Base-by-base conservation (phyloP, 169 alveolate species). In the Sarcocystis neurona region DNA sequence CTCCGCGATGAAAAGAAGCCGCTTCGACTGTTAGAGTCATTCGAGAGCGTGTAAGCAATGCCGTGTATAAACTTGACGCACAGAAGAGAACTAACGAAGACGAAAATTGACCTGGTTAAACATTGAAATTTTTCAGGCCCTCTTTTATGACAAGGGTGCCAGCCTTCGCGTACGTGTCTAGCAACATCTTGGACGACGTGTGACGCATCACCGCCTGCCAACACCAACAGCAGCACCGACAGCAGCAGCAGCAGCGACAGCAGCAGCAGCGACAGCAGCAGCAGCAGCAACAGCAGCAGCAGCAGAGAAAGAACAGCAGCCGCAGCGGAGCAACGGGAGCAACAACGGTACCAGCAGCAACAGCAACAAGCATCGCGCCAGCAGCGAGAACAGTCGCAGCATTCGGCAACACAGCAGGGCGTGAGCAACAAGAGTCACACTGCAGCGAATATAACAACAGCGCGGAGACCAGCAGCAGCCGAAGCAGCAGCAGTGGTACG, bases 91-190 rank as follows among this genome's bases (percentile, higher is more conserved):
- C n/a, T n/a, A n/a, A n/a, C n/a, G n/a, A n/a, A n/a, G n/a, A n/a
- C n/a, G n/a, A n/a, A n/a, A n/a, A n/a, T n/a, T 18, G 43, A 5
- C 20, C 12, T 34, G 23, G 46, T 79, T 85, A 93, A 48, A 93
- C 79, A 60, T 93, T 93, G 78, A 93, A 93, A 70, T 93, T 93
- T 63, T 92, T 91, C 34, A 93, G 77, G 72, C 95, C 95, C 47
- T 93, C 95, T 68, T 92, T 88, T 56, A 93, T 93, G 68, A 93
- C 92, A 74, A 91, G 79, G 47, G 93, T 89, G 3, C 95, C 95
- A 23, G 95, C 95, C 80, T 92, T 91, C 66, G 95, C 94, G 63
- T 93, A 93, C 37, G 94, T 93, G 75, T 93, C 95, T 79, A 93
- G 74, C 60, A 93, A 78, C 95, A 93, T 93, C 89, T 93, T 93